Base-by-base conservation (phyloP, 805 yeast species). In the Yarrowia osloensis region DNA sequence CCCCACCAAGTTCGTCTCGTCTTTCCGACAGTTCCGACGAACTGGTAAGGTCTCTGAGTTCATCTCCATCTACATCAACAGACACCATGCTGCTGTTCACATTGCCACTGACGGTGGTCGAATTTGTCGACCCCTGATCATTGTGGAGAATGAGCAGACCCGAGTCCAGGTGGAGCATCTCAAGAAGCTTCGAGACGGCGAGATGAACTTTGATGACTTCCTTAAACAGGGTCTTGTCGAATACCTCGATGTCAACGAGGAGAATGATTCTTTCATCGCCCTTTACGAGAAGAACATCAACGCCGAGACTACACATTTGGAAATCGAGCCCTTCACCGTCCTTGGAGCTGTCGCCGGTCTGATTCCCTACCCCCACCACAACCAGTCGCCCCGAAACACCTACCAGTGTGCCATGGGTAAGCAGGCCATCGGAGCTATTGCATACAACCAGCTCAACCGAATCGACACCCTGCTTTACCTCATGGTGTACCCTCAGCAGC, bases 341-440 rank as follows among this genome's bases (percentile, higher is more conserved):
- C 80, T 91, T 35, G 97, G 97, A 67, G 97, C 97, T 0, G 97
- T 91, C 67, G 97, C 97, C 0, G 96, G 97, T 29, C 82, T 90
- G 72, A 90, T 90, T 81, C 97, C 97, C 21, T 90, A 91, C 74
- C 97, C 97, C 54, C 96, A 90, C 75, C 97, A 90, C 76, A 90
- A 90, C 79, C 97, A 90, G 79, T 89, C 96, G 4, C 97, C 97
- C 50, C 86, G 97, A 82, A 90, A 90, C 78, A 90, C 96, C 4
- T 90, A 90, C 79, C 97, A 90, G 78, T 90, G 96, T 83, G 97
- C 96, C 75, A 90, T 90, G 97, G 97, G 97, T 86, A 91, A 91
- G 79, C 99, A 95, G 81, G 99, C 99, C n/a, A 94, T 95, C 78
- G 99, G 99, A 72, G 98, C 98, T 2, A 95, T 95, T 78, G 97